These are phyloP conservation scores for Mycena maculata DNA, from an alignment of 768 basidiomycete genomes.

Conservation along the genomic window DNA sequence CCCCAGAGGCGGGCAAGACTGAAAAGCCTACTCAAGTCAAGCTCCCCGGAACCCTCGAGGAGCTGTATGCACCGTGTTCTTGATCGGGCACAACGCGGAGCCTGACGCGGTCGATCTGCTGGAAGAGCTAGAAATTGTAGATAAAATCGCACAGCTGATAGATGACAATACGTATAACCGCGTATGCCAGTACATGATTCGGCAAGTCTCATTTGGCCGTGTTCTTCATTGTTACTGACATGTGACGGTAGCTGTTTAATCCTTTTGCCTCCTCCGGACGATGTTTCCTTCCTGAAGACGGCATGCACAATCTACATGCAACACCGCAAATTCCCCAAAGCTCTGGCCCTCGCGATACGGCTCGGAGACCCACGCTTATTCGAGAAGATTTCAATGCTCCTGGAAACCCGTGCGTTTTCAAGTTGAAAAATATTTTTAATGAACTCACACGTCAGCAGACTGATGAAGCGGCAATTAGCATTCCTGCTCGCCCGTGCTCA, in stretches of 20 bases:
- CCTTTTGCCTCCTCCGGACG: constrained; percentile 93
- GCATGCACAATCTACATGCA: constrained; percentile 91
- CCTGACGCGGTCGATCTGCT: constrained; percentile 97
- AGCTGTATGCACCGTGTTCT: constrained; percentile 88
- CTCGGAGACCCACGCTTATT: constrained; percentile 85
- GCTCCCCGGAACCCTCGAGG: constrained; percentile 73
- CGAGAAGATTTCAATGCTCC: constrained; percentile 90
- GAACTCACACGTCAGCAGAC: constrained; percentile 48
- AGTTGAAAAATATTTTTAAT: neutral
- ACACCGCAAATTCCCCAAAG: constrained; percentile 90
- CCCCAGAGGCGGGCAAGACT: constrained; percentile 45
- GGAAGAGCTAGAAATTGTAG: constrained; percentile 92
- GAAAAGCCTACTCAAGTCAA: constrained; percentile 45
- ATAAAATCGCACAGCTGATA: constrained; percentile 80
- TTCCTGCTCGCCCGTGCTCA: constrained; percentile 94
- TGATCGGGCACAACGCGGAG: constrained; percentile 94
- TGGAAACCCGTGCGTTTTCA: constrained; percentile 77
- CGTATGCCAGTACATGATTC: constrained; percentile 96
- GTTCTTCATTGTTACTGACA: constrained; percentile 13
- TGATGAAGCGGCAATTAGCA: constrained; percentile 95
- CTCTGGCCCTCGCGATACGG: constrained; percentile 85
- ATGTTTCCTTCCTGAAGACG: constrained; percentile 86
- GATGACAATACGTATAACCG: constrained; percentile 89
- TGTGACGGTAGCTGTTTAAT: constrained; percentile 75
- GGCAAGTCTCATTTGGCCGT: constrained; percentile 58